Evolutionary conservation across 2,329 filamentous ascomycete species (phyloP), one percentile per base, ranked within the genome.

Genomic region (Xylaria sp.): DNA sequence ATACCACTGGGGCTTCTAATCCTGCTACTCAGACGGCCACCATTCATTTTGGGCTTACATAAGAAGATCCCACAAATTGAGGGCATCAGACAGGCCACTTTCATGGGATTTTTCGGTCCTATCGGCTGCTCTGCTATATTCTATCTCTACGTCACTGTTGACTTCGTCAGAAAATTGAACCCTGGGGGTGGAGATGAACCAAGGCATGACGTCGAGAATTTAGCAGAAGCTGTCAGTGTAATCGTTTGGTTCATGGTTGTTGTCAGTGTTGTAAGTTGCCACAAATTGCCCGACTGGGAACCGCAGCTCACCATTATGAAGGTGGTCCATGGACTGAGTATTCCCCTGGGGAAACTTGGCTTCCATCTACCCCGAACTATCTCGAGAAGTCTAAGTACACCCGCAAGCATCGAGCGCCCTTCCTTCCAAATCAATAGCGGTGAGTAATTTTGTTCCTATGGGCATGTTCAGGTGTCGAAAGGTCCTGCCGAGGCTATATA

Each of bases 81-180:
- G 66, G 85, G 91, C 49, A 80, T 87, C 36, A 86, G 88, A 3
- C 94, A 97, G 73, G 94, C 94, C 1, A 81, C 92, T 0, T 97
- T 97, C 76, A 92, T 96, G 8, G 94, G 94, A 0, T 97, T 97
- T 83, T 98, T 98, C 72, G 94, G 94, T 0, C 94, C 94, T 0
- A 94, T 98, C 65, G 94, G 95, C 2, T 94, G 97, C 1, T 93
- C 92, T 18, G 94, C 94, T 0, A 88, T 97, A 23, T 98, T 97
- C 78, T 97, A 98, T 78, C 85, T 98, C 6, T 97, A 94, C 76
- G 84, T 97, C 70, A 91, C 88, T 49, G 80, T 92, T 1, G 92
- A 97, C 28, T 97, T 94, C 69, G 83, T 98, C 59, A 81, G 79
- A 36, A 81, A 68, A 1, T 76, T 88, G n/a, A 87, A 85, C 43